phyloP scores from a whole-genome alignment of 2,329 filamentous ascomycete species.

The Annulohypoxylon truncatum region DNA sequence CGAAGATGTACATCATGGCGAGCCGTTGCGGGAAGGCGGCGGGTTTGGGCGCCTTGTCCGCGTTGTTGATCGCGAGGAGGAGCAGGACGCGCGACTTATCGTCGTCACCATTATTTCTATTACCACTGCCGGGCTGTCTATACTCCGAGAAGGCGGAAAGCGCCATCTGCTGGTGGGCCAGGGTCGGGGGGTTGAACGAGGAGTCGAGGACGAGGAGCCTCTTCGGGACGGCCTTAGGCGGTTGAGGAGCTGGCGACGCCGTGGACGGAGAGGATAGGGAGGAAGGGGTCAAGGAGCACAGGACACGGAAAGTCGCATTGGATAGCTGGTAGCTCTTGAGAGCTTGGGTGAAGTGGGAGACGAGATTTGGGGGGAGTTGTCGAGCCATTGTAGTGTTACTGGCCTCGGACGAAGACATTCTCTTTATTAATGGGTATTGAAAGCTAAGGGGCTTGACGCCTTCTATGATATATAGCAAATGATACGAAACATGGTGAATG shows the following conservation, averaged over 20 bases:
- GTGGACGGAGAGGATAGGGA: constrained; percentile 14
- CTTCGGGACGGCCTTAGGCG: constrained; percentile 43
- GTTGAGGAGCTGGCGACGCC: constrained; percentile 22
- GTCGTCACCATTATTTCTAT: background rate
- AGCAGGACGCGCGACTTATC: constrained; percentile 61
- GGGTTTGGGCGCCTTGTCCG: constrained; percentile 74
- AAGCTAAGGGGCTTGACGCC: background rate
- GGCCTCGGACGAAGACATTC: constrained; percentile 32
- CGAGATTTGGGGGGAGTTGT: constrained; percentile 43
- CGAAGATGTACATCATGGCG: constrained; percentile 78
- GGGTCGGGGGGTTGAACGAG: constrained; percentile 75
- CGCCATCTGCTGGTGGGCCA: constrained; percentile 69
- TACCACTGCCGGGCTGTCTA: background rate
- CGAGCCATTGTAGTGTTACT: constrained; percentile 38
- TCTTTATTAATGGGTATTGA: background rate
- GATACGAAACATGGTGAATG: background rate
- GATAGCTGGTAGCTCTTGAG: constrained; percentile 60
- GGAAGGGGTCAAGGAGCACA: constrained; percentile 53
- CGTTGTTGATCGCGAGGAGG: constrained; percentile 72
- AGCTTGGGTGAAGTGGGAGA: constrained; percentile 58
- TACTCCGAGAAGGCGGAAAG: constrained; percentile 55
- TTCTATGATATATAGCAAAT: background rate
- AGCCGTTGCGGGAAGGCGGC: constrained; percentile 75
- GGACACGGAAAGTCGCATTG: constrained; percentile 56
- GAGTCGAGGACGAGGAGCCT: constrained; percentile 71